Conservation (phyloP, 257 asterid species). For the Nicotiana undulata region DNA sequence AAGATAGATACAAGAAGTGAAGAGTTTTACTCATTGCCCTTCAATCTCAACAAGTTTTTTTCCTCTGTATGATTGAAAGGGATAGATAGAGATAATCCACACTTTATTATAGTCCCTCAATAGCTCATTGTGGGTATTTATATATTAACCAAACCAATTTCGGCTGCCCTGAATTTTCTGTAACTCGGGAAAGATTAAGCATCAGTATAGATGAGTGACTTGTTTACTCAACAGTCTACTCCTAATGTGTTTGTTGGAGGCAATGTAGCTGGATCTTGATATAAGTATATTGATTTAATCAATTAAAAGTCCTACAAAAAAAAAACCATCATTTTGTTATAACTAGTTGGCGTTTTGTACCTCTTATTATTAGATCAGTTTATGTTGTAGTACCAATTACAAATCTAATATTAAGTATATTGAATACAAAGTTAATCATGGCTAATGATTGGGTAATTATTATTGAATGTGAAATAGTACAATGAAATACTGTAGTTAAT, state of each 20-base stretch:
- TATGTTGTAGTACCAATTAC: no score
- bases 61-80: slow-evolving; percentile 55
- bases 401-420: no score
- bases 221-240: neutral
- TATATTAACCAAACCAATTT: neutral
- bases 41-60: slow-evolving; percentile 86
- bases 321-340: neutral
- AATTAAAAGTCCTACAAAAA: neutral
- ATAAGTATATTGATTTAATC: neutral
- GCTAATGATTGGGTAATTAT: no score
- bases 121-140: neutral
- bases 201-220: neutral
- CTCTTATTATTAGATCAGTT: neutral
- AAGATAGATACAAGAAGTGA: slow-evolving; percentile 79
- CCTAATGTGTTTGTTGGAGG: neutral
- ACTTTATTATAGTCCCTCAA: neutral
- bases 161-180: neutral
- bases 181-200: neutral
- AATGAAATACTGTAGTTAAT: no score
- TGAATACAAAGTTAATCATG: no score
- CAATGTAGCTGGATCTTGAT: neutral
- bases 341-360: neutral
- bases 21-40: slow-evolving; percentile 83
- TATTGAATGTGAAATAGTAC: no score
- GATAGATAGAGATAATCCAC: neutral